Base-by-base conservation (phyloP, 768 basidiomycete genomes). In the Kwoniella dendrophila region DNA sequence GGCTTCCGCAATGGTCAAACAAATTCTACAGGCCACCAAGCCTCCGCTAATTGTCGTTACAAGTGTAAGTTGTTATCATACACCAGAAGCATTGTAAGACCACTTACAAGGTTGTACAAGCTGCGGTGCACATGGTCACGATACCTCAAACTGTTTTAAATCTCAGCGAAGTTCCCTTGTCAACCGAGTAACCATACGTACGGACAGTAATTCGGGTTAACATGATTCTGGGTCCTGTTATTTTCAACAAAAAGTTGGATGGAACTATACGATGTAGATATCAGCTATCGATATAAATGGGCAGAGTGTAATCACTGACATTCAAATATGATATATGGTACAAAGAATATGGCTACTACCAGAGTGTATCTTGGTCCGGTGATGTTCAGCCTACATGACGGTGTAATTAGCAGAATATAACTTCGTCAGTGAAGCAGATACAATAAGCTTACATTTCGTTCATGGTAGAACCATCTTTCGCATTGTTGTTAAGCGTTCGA, bases 401-500 rank as follows among this genome's bases (percentile, higher is more conserved):
- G 14, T 29, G 4, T 45, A 6, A 26, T 30, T 27, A 49, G 47
- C 26, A 12, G 6, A 24, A 22, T 6, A 7, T 18, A 12, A 20
- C 22, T 8, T 26, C 36, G 36, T 48, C 4, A 7, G 27, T 4
- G 22, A 22, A 26, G 45, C 12, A 4, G 45, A 48, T 14, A 7
- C n/a, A 29, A 11, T 26, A 22, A 27, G 10, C 26, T 29, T 27
- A 48, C 47, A 48, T 48, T 18, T 48, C 47, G 29, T 48, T 48
- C 47, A 48, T 48, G 11, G 47, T 48, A 6, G 47, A 48, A 1
- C 47, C 47, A n/a, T 48, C 47, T 27, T 48, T 48, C 27, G 47
- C 47, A 48, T 48, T 27, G 26, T 48, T 48, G n/a, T 48, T 48
- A 27, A 48, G 47, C 16, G 47, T 48, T 27, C 47, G 47, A 11